Evolutionary conservation across 2,329 filamentous ascomycete genomes (phyloP), one percentile per base, ranked within the genome.

Genomic region (Ilyonectria sp.): DNA sequence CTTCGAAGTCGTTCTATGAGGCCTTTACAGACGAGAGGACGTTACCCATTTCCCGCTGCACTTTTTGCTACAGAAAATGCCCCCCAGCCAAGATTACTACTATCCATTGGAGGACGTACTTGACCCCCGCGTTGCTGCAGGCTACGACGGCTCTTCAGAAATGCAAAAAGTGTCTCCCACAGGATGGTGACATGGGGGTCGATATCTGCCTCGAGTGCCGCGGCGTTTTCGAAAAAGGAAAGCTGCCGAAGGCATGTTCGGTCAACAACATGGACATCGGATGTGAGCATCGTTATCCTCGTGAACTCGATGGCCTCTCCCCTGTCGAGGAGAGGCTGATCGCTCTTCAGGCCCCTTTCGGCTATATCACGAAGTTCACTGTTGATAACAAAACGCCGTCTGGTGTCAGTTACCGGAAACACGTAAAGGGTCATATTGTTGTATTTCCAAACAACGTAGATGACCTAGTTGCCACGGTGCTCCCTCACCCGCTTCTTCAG

Each of bases 391-490:
- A 58, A 4, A 59, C 55, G 1, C 47, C 46, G 46, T 59, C 54
- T 8, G 37, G 58, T 21, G 8, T 44, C 46, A 59, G 33, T 17
- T 65, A 68, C 61, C 17, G 65, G 49, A 68, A 68, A 26, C 60
- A 68, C 40, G 57, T 68, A 1, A 60, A 63, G 55, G 65, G 56
- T 10, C 55, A 68, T 21, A 60, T 68, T 23, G 61, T 63, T 21
- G 56, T 68, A 2, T 68, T 64, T 60, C 60, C 65, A 11, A 64
- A 68, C 58, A 66, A 61, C 0, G 65, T 71, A 15, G 29, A 70
- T 44, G 62, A 67, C 33, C 61, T 65, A 8, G 63, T 60, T 13
- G 50, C 59, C 4, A 65, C 26, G 5, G 66, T 71, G 19, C 60
- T 71, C 23, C 49, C 35, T 40, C 35, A 61, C 49, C 59, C 59